Percentiles rank a stretch among this genome's conserved stretches.
phyloP scores from a whole-genome alignment of 805 yeast species.

The Ogataea trehalophila region DNA sequence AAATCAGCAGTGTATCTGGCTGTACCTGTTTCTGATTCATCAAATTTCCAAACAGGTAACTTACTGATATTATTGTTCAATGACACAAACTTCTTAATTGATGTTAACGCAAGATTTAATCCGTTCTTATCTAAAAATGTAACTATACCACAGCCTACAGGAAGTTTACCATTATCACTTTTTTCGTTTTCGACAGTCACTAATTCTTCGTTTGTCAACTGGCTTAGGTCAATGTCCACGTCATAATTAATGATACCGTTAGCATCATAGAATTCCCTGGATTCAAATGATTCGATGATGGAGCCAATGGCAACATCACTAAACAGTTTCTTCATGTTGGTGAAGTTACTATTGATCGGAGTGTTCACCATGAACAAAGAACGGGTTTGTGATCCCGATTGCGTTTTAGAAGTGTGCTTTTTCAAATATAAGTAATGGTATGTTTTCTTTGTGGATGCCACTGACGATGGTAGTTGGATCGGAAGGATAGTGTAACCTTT shows the following conservation, averaged over 20 bases:
- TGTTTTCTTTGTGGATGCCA: slow-evolving; percentile 15
- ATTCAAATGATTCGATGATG: slow-evolving; percentile 42
- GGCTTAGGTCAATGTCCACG: slow-evolving; percentile 47
- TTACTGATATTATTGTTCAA: slow-evolving; percentile 10
- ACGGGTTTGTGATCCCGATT: slow-evolving; percentile 41
- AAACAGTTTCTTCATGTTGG: slow-evolving; percentile 52
- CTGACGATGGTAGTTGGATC: slow-evolving; percentile 35
- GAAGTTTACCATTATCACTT: slow-evolving; percentile 41
- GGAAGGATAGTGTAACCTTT: slow-evolving; percentile 56
- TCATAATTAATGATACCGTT: slow-evolving; percentile 30
- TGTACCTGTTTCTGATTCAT: slow-evolving; percentile 28
- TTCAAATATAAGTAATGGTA: slow-evolving; percentile 61
- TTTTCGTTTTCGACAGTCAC: slow-evolving; percentile 33
- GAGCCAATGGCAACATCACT: slow-evolving; percentile 59
- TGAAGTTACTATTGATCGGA: slow-evolving; percentile 57
- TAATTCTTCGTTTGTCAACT: slow-evolving; percentile 50
- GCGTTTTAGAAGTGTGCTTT: slow-evolving; percentile 48
- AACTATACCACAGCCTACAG: slow-evolving; percentile 69
- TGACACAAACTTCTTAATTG: slow-evolving; percentile 48
- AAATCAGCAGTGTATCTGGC: slow-evolving; percentile 40
- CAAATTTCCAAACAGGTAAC: slow-evolving; percentile 38
- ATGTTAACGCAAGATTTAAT: slow-evolving; percentile 55
- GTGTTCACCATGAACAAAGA: slow-evolving; percentile 73
- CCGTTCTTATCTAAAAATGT: slow-evolving; percentile 71
- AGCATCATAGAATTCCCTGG: slow-evolving; percentile 30